Evolutionary conservation across 139 green algal genomes (phyloP).

Genomic region (Chlorella ohadii): DNA sequence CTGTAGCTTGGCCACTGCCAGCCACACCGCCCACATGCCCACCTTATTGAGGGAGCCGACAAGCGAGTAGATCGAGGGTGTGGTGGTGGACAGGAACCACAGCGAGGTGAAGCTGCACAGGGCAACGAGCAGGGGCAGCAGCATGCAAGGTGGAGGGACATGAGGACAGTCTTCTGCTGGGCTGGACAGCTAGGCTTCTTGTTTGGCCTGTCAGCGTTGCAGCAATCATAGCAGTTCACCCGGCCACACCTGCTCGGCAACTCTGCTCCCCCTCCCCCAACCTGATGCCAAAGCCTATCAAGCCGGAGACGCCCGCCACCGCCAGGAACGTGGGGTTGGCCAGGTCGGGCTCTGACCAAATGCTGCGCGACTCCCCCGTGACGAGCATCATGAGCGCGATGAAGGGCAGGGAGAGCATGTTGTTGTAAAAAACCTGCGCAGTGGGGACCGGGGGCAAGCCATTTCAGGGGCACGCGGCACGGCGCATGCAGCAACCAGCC

Average conservation of each 20-base stretch:
- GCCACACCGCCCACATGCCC: background rate
- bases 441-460: background rate
- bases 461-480: too few relatives aligned
- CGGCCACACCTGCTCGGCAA: too few relatives aligned
- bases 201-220: too few relatives aligned
- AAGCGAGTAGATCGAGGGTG: constrained; percentile 91
- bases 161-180: too few relatives aligned
- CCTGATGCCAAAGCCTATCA: constrained; percentile 39
- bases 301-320: constrained; percentile 33
- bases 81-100: constrained; percentile 94
- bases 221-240: too few relatives aligned
- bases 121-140: too few relatives aligned
- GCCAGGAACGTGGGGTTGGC: constrained; percentile 53
- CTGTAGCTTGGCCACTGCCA: constrained; percentile 18
- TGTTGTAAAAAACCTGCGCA: constrained; percentile 90
- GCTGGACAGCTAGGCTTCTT: too few relatives aligned
- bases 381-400: constrained; percentile 68
- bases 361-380: constrained; percentile 58
- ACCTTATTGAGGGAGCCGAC: constrained; percentile 71
- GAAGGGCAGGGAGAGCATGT: constrained; percentile 88
- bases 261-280: background rate
- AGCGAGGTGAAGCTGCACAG: constrained; percentile 83
- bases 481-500: too few relatives aligned
- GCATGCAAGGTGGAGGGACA: too few relatives aligned
- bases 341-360: constrained; percentile 63